phyloP scores from a whole-genome alignment of 2,329 filamentous ascomycete genomes.

The Chrysosporium queenslandicum region DNA sequence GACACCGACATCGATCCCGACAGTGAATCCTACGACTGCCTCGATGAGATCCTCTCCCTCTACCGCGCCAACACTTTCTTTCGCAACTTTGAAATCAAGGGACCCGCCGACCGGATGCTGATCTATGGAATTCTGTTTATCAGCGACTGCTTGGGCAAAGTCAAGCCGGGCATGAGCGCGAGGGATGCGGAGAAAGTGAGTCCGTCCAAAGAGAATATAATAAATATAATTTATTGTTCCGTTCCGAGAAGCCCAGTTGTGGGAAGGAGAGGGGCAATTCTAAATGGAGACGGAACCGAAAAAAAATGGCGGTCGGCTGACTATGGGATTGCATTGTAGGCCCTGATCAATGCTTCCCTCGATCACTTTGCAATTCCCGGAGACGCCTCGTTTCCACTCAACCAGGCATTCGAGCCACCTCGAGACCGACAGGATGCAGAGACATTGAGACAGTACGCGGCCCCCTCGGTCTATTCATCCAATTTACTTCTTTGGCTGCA shows the following conservation, averaged over 20 bases:
- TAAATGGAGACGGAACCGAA: no score
- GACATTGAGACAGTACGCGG: slow-evolving; percentile 65
- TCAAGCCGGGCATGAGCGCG: slow-evolving; percentile 60
- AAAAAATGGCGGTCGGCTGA: no score
- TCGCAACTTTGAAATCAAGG: slow-evolving; percentile 98
- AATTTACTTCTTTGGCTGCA: background rate
- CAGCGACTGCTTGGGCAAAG: slow-evolving; percentile 79
- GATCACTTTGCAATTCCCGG: slow-evolving; percentile 94
- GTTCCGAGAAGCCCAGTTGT: no score
- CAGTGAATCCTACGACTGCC: slow-evolving; percentile 86
- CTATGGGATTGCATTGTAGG: slow-evolving; percentile 48
- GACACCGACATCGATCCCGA: slow-evolving; percentile 59
- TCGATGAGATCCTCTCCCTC: slow-evolving; percentile 83
- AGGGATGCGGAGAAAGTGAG: slow-evolving; percentile 56
- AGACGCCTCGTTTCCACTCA: slow-evolving; percentile 83
- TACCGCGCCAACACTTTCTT: slow-evolving; percentile 99
- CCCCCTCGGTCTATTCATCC: background rate
- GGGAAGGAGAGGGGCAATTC: no score
- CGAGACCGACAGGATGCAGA: slow-evolving; percentile 82
- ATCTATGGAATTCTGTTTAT: slow-evolving; percentile 96
- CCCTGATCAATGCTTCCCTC: slow-evolving; percentile 80
- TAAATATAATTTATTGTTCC: no score
- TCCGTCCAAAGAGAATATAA: background rate
- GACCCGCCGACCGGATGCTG: slow-evolving; percentile 81
- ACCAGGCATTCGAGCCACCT: slow-evolving; percentile 92